phyloP scores from a whole-genome alignment of 768 basidiomycete genomes.

The Chalciporus pseudorubinellus region DNA sequence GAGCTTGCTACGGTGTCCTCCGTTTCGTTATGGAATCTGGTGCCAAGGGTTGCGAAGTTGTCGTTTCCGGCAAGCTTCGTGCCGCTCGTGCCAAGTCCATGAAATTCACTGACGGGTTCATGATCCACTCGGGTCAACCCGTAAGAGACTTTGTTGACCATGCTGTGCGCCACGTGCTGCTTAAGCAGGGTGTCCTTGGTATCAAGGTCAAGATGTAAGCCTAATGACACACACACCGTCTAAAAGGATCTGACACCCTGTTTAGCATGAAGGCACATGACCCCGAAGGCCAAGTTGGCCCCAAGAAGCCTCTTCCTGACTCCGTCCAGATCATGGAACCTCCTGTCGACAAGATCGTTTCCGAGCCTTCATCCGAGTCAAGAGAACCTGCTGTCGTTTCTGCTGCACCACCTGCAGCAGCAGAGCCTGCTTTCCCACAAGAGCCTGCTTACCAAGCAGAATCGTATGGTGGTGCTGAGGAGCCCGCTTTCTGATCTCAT shows the following conservation, averaged over 20 bases:
- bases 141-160: conserved; percentile 94
- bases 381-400: conserved; percentile 60
- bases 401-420: conserved; percentile 48
- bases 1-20: conserved; percentile 99
- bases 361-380: conserved; percentile 88
- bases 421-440: conserved; percentile 43
- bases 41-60: conserved; percentile 99
- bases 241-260: conserved; percentile 11
- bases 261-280: conserved; percentile 95
- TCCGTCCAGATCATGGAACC: conserved; percentile 88
- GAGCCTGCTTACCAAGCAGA: conserved; percentile 41
- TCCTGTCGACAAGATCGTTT: conserved; percentile 85
- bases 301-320: conserved; percentile 92
- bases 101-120: conserved; percentile 99
- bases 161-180: conserved; percentile 95
- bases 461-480: conserved; percentile 39
- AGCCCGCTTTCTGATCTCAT: conserved; percentile 56
- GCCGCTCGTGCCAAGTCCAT: conserved; percentile 99
- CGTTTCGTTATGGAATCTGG: conserved; percentile 99
- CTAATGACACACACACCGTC: neutral
- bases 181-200: conserved; percentile 97
- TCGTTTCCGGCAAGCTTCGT: conserved; percentile 99
- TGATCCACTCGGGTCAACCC: conserved; percentile 99
- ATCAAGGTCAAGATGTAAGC: conserved; percentile 99
- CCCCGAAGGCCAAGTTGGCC: conserved; percentile 86